Percentiles rank a stretch among this genome's conserved stretches.
phyloP scores from a whole-genome alignment of 2,329 filamentous ascomycete species.

The Rhexocercosporidium sp. region DNA sequence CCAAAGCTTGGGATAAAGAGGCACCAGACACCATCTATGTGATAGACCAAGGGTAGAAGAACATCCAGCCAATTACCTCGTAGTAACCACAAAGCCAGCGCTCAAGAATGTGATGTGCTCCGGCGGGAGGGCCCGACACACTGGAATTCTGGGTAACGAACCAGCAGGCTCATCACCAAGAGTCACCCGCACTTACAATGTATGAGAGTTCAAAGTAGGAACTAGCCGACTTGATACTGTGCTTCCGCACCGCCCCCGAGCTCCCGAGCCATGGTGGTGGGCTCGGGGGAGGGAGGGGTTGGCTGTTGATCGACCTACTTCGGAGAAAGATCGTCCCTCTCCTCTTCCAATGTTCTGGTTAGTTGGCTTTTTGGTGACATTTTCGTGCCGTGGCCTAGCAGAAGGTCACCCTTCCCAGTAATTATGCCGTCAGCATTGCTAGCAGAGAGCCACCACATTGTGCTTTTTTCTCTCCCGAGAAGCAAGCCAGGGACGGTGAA shows the following conservation, averaged over 20 bases:
- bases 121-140: conserved; percentile 27
- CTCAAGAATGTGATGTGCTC: conserved; percentile 6
- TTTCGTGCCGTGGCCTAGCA: conserved; percentile 8
- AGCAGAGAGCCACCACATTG: conserved; percentile 8
- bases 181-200: not conserved
- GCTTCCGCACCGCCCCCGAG: not conserved
- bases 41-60: not conserved
- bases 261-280: conserved; percentile 17
- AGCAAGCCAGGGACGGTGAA: not conserved
- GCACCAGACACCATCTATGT: too few relatives aligned
- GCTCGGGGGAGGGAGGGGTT: conserved; percentile 14
- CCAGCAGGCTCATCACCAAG: conserved; percentile 11
- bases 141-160: conserved; percentile 19
- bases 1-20: conserved; percentile 9
- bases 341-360: not conserved
- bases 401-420: not conserved
- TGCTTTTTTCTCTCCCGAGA: not conserved
- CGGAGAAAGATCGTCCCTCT: not conserved
- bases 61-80: conserved; percentile 17
- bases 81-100: not conserved
- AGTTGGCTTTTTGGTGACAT: not conserved
- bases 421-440: conserved; percentile 16
- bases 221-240: conserved; percentile 21
- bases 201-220: conserved; percentile 6
- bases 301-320: conserved; percentile 16